Conservation (phyloP, 2,329 filamentous ascomycete genomes). For the Trichoderma aggressivum region DNA sequence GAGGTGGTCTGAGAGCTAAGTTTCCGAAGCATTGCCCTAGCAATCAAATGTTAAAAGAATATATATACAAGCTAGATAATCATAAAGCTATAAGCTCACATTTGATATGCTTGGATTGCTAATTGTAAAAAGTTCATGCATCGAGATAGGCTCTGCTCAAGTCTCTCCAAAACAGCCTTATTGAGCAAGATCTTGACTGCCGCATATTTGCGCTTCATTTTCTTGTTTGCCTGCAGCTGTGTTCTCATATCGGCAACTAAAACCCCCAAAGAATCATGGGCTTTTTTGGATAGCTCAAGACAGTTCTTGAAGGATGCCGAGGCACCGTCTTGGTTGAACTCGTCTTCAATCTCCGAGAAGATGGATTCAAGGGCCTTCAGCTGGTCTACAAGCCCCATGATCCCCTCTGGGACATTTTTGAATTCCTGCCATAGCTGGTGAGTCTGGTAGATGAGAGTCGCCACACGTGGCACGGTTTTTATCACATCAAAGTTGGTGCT, state of each 20-base stretch:
- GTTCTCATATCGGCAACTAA: constrained; percentile 21
- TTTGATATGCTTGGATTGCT: constrained; percentile 22
- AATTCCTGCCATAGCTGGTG: constrained; percentile 27
- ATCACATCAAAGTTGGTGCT: constrained; percentile 27
- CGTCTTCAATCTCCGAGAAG: constrained; percentile 22
- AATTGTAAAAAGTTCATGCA: constrained; percentile 22
- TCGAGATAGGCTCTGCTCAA: constrained; percentile 21
- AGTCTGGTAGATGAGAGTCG: constrained; percentile 23
- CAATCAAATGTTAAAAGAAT: not conserved
- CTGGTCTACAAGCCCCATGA: constrained; percentile 23
- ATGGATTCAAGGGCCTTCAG: constrained; percentile 20
- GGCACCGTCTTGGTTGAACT: constrained; percentile 18
- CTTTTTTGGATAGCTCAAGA: constrained; percentile 17
- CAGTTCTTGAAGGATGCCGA: constrained; percentile 13
- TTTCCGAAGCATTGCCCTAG: constrained; percentile 22
- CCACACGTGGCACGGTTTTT: constrained; percentile 24
- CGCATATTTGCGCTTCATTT: constrained; percentile 21
- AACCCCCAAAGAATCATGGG: constrained; percentile 19
- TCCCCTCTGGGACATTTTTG: constrained; percentile 24
- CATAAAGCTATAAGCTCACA: constrained; percentile 20
- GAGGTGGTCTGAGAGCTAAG: constrained; percentile 22
- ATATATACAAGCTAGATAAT: not conserved
- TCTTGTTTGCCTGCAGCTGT: constrained; percentile 20
- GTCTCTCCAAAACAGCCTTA: constrained; percentile 21
- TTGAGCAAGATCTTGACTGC: constrained; percentile 23